These are phyloP conservation scores for Trichopus zeylanicus DNA, from an alignment of 116 monocot genomes.

Conservation along the genomic window DNA sequence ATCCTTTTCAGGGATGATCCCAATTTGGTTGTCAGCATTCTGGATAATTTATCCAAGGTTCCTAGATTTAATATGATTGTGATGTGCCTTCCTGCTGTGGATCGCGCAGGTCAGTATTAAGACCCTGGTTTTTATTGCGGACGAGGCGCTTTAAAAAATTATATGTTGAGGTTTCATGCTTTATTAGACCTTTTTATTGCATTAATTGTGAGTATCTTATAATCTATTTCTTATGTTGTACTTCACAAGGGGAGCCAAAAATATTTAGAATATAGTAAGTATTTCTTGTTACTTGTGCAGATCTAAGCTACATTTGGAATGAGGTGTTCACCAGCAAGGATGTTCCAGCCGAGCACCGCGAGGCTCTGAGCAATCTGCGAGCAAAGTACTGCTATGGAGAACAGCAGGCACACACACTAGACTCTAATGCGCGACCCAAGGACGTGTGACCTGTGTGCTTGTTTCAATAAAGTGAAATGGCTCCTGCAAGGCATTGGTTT, in stretches of 20 bases:
- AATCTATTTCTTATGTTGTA: too few relatives aligned
- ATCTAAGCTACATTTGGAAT: conserved; percentile 51
- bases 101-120: conserved; percentile 65
- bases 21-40: conserved; percentile 51
- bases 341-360: conserved; percentile 17
- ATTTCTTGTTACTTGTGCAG: conserved; percentile 14
- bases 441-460: background rate
- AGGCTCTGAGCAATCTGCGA: conserved; percentile 28
- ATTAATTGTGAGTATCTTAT: too few relatives aligned
- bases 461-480: too few relatives aligned
- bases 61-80: conserved; percentile 88
- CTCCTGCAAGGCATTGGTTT: too few relatives aligned
- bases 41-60: conserved; percentile 71
- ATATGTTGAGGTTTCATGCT: too few relatives aligned
- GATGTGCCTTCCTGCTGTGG: conserved; percentile 62
- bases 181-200: too few relatives aligned
- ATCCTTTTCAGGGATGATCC: conserved; percentile 61
- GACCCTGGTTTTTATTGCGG: too few relatives aligned
- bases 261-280: too few relatives aligned
- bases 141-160: too few relatives aligned
- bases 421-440: background rate
- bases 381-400: conserved; percentile 37
- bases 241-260: too few relatives aligned
- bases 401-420: conserved; percentile 15
- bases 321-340: conserved; percentile 32